A percentile compares a stretch with the other conserved stretches of the same genome.
These are phyloP conservation scores for Corylus avellana DNA, from an alignment of 306 rosid genomes.

Conservation along the genomic window DNA sequence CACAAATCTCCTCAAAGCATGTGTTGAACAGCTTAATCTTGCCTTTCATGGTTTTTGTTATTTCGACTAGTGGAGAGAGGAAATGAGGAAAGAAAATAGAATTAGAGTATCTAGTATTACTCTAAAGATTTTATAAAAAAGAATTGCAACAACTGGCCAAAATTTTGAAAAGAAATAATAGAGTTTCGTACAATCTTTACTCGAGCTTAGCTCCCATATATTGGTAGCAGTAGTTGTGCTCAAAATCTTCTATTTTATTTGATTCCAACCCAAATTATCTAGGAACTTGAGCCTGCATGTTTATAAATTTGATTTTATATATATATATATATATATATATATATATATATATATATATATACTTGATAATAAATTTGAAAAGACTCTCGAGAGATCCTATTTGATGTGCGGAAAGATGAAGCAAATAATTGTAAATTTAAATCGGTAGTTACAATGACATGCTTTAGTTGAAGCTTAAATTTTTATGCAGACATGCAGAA, in stretches of 20 bases:
- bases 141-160: no score
- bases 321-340: no score
- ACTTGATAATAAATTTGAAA: not conserved
- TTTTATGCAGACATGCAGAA: conserved; percentile 8
- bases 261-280: not conserved
- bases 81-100: no score
- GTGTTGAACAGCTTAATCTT: conserved; percentile 65
- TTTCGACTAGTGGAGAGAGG: no score
- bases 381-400: not conserved
- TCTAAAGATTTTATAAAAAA: no score
- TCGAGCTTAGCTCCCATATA: not conserved
- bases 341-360: no score
- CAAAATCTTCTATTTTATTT: not conserved
- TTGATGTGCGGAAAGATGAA: conserved; percentile 51
- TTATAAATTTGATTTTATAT: no score
- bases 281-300: not conserved
- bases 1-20: conserved; percentile 70
- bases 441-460: conserved; percentile 37
- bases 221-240: not conserved
- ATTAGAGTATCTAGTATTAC: no score
- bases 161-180: not conserved
- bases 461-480: conserved; percentile 15
- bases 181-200: not conserved
- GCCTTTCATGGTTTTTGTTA: conserved; percentile 61
- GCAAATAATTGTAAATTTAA: conserved; percentile 28